Conservation (phyloP, 2,329 filamentous ascomycete species). For the Arachnopeziza araneosa region DNA sequence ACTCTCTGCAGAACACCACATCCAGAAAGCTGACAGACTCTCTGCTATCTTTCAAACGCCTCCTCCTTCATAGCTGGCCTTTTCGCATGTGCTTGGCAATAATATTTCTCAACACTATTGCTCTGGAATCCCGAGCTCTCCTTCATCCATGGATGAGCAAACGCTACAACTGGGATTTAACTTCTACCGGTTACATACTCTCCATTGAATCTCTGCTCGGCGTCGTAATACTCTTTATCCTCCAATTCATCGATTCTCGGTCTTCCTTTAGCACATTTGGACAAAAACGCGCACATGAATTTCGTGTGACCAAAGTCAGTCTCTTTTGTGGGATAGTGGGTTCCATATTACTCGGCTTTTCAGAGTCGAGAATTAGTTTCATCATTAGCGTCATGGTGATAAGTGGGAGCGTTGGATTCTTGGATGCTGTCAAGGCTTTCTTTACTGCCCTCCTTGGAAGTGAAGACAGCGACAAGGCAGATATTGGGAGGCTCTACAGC, state of each 20-base stretch:
- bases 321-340: not conserved
- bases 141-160: slow-evolving; percentile 1
- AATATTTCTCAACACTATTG: slow-evolving; percentile 1
- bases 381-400: not conserved
- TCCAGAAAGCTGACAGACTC: not conserved
- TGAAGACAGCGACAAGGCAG: not conserved
- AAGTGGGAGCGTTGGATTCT: not conserved
- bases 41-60: not conserved
- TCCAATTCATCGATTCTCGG: not conserved
- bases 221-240: not conserved
- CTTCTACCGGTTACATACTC: slow-evolving; percentile 1
- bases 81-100: not conserved
- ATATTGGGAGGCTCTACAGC: slow-evolving; percentile 1
- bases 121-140: not conserved
- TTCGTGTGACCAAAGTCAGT: not conserved
- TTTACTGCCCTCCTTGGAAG: not conserved
- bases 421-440: not conserved
- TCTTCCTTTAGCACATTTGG: not conserved
- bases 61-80: not conserved
- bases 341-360: not conserved
- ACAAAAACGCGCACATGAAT: not conserved
- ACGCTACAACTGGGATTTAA: not conserved
- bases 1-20: not conserved
- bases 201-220: not conserved
- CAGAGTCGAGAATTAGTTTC: not conserved